Base-by-base conservation (phyloP, 805 yeast species). In the Cyberlindnera petersonii region DNA sequence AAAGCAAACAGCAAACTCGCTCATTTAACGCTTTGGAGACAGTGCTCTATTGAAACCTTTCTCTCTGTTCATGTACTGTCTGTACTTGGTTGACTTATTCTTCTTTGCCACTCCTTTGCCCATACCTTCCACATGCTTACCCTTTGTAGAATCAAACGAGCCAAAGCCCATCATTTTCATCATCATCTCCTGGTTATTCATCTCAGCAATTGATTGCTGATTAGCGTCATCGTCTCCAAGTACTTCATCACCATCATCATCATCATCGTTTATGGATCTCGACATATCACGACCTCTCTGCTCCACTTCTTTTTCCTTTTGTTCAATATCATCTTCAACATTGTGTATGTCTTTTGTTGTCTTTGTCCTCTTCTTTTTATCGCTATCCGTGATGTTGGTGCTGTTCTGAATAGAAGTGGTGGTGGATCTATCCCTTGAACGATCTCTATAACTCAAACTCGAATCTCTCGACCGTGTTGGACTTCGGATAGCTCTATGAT, bases 11-110 rank as follows among this genome's bases (percentile, higher is more conserved):
- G 15, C 15, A 35, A 15, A 11, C 11, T 21, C 10, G 24, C 13
- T 11, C 19, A 16, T 42, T 48, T 9, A n/a, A 34, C 56, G 48
- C n/a, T 66, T 59, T 2, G 80, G 81, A 3, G 80, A 75, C 26
- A 75, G 54, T 1, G 76, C 69, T 38, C 82, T 59, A 48, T 75
- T 76, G 55, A 74, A 75, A 4, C 81, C 81, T 46, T 71, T 73
- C 11, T 58, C 65, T 40, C 80, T 60, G 52, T 76, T 77, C 77
- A 75, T 75, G 46, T 77, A 77, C 55, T 77, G 82, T 49, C 83
- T 64, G 51, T 74, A 77, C 20, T 68, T 68, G 0, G 74, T 60
- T 38, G 65, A 65, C 37, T 59, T 61, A 24, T 65, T 60, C 40
- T 61, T 61, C 42, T 61, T 60, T 3, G 58, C 61, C 0, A 64